Conservation (phyloP, 2,329 filamentous ascomycete species). For the Colletotrichum euphorbiae region DNA sequence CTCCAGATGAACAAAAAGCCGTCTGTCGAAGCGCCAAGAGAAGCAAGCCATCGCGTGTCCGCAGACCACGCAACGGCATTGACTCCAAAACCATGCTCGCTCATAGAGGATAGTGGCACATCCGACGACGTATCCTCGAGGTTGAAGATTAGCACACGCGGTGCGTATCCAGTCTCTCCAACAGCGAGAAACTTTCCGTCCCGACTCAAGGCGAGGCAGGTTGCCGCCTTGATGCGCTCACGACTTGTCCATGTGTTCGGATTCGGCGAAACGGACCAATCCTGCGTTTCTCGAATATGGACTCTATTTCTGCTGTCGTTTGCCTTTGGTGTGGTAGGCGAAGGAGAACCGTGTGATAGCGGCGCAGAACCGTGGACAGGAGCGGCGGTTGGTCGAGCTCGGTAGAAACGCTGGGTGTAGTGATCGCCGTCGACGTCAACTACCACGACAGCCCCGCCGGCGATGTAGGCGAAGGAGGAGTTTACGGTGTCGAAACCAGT, state of each 20-base stretch:
- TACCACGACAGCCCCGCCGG: slow-evolving; percentile 92
- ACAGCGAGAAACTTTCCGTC: slow-evolving; percentile 91
- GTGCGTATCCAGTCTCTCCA: slow-evolving; percentile 94
- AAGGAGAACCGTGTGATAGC: slow-evolving; percentile 58
- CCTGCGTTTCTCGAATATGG: slow-evolving; percentile 59
- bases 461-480: slow-evolving; percentile 87
- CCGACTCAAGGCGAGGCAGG: slow-evolving; percentile 87
- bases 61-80: slow-evolving; percentile 89
- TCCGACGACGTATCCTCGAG: slow-evolving; percentile 85
- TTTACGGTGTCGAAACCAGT: slow-evolving; percentile 88
- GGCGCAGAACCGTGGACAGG: slow-evolving; percentile 71
- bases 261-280: slow-evolving; percentile 71
- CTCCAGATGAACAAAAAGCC: slow-evolving; percentile 94
- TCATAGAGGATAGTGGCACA: slow-evolving; percentile 83
- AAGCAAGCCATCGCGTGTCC: slow-evolving; percentile 88
- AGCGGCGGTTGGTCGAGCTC: slow-evolving; percentile 82
- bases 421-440: slow-evolving; percentile 79
- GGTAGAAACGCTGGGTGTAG: slow-evolving; percentile 86
- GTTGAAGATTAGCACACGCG: slow-evolving; percentile 90
- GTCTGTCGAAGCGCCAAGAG: slow-evolving; percentile 89
- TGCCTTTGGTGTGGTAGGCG: slow-evolving; percentile 68
- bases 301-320: slow-evolving; percentile 72
- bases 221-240: slow-evolving; percentile 94
- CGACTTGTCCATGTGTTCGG: slow-evolving; percentile 87
- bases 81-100: slow-evolving; percentile 91